These are phyloP conservation scores for Macrotyloma uniflorum DNA, from an alignment of 306 rosid species.

Conservation along the genomic window DNA sequence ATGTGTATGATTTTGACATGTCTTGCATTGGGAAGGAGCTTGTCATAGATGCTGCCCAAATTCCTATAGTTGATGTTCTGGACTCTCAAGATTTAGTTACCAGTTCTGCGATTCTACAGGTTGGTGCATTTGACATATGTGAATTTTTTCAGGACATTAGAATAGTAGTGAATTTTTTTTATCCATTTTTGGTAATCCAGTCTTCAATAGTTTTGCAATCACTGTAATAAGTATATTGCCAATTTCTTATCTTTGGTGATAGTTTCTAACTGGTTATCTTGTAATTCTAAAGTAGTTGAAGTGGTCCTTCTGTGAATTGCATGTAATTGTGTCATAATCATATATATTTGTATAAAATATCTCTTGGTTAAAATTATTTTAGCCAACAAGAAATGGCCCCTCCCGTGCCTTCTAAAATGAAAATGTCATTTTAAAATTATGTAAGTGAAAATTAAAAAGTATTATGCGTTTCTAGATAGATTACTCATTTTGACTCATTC, in stretches of 20 bases:
- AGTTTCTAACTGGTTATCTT: neutral
- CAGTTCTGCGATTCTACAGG: conserved; percentile 71
- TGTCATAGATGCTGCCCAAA: conserved; percentile 63
- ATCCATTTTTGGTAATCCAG: neutral
- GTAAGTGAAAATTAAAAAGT: neutral
- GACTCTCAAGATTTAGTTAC: conserved; percentile 79
- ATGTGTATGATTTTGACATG: conserved; percentile 76
- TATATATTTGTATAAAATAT: neutral
- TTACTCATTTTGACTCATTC: neutral
- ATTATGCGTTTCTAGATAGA: neutral
- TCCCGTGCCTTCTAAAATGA: neutral
- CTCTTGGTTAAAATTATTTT: conserved; percentile 3
- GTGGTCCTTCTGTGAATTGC: neutral
- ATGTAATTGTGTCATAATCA: neutral
- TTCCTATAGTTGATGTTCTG: conserved; percentile 83
- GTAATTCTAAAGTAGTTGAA: conserved; percentile 7
- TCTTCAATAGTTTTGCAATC: neutral
- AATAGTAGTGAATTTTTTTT: neutral
- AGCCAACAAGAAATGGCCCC: neutral
- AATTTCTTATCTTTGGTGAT: conserved; percentile 12
- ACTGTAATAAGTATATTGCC: conserved; percentile 5
- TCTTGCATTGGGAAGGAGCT: conserved; percentile 80
- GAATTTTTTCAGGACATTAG: neutral
- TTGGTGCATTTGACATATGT: conserved; percentile 43
- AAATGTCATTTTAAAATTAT: neutral